Evolutionary conservation across 1,139 yeast species (phyloP), one percentile per base, ranked within the genome.

Genomic region (Zygosaccharomyces pseudobailii): DNA sequence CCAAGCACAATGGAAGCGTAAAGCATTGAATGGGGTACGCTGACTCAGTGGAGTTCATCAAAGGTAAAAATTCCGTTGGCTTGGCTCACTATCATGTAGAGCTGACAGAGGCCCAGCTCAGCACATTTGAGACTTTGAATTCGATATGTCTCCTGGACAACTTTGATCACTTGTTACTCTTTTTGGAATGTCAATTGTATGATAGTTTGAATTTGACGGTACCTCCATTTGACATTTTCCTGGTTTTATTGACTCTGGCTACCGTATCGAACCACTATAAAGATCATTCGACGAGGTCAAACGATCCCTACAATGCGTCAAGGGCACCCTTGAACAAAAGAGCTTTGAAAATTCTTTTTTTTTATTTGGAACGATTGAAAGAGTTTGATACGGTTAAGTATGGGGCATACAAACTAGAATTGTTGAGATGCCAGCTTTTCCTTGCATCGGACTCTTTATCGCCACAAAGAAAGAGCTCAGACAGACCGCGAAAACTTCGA

Each of bases 391-490:
- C 40, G 5, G 36, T 41, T 1, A 41, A 35, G 27, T 50, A 52
- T 45, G 50, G 43, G 7, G 31, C 38, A n/a, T 55, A 59, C 38
- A 57, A 56, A 31, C 42, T 59, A 25, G 65, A 60, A 40, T 48
- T 64, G 20, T 46, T 64, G 35, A 52, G 67, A 34, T 61, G 68
- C 44, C 67, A 64, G 41, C 49, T 64, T 30, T 63, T 63, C 39
- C 21, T 61, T 19, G 57, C 56, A 8, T 42, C 58, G 3, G 68
- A 63, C 44, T 36, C 53, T 2, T 27, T 62, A 10, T 42, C 48
- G 19, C 44, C 50, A 13, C 31, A 38, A 4, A 31, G 32, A 35
- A 40, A 45, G 30, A 40, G 45, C 36, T 25, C 32, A 25, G 44
- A 48, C 39, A 45, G 52, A 6, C 30, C 30, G 10, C 30, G 32